Base-by-base conservation (phyloP, 768 basidiomycete genomes). In the Polyporus arcularius region DNA sequence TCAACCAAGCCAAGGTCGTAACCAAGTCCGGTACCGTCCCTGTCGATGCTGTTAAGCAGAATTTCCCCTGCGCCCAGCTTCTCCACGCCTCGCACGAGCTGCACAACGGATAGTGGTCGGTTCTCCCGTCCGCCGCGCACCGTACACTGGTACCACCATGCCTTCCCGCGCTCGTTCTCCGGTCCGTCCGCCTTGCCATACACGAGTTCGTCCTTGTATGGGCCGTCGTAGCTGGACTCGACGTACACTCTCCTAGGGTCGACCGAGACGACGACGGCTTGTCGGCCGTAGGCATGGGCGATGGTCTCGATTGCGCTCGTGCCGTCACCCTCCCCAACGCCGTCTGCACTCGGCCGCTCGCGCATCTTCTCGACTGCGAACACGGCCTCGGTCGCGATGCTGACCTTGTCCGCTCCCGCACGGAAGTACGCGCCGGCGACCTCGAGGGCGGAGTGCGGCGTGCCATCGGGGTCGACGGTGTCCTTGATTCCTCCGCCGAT, bases 71-170 rank as follows among this genome's bases (percentile, higher is more conserved):
- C 96, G 4, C 97, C 97, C 15, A 99, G 84, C 42, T 72, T 72
- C 72, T 97, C 94, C n/a, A 88, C 94, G 12, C 96, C 97, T 59
- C 85, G 79, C 16, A 91, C 93, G n/a, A 99, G 85, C 74, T 98
- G 88, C 21, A 93, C 85, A 45, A 87, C 96, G 14, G 96, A 97
- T 35, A 99, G 75, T 39, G 85, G 86, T 12, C 94, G 86, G 26
- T 79, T 65, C 71, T 94, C 90, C 32, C 97, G 87, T 14, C 97
- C 97, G 41, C 97, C 96, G 1, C 88, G 91, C 49, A 98, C 91
- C 11, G 97, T 98, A 74, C 97, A 98, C 72, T 96, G 94, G 74
- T 99, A 99, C 97, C 96, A 98, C 95, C 97, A 98, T 45, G 86
- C 88, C 70, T 85, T 87, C 45, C 85, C 87, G 55, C 80, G 76